Evolutionary conservation across 1,284 basidiomycete genomes (phyloP).

Genomic region (Kwoniella shivajii): DNA sequence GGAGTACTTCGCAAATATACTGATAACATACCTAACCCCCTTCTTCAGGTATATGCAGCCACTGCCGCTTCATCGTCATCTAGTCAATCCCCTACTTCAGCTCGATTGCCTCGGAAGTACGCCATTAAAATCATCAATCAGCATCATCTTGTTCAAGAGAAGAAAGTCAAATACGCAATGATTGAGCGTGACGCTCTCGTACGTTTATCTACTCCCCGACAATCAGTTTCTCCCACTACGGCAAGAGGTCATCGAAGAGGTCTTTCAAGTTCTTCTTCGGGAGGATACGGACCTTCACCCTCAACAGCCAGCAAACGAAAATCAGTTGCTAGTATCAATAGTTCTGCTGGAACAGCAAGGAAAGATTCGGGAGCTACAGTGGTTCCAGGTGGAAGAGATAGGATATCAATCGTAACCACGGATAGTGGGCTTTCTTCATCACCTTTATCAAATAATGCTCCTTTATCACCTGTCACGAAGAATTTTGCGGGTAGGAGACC

Average conservation of each 20-base stretch:
- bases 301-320: constrained; percentile 13
- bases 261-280: constrained; percentile 38
- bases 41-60: constrained; percentile 29
- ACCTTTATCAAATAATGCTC: constrained; percentile 11
- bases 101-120: constrained; percentile 41
- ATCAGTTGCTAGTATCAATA: constrained; percentile 15
- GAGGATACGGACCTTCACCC: constrained; percentile 9
- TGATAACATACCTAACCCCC: neutral
- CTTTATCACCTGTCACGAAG: constrained; percentile 20
- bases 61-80: constrained; percentile 16
- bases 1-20: neutral
- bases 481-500: constrained; percentile 27
- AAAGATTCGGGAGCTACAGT: constrained; percentile 15
- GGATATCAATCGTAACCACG: constrained; percentile 29
- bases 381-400: constrained; percentile 6
- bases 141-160: constrained; percentile 56
- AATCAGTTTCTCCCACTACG: constrained; percentile 37
- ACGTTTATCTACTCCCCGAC: constrained; percentile 52
- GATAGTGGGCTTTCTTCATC: constrained; percentile 16
- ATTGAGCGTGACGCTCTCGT: constrained; percentile 59
- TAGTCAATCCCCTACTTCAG: constrained; percentile 27
- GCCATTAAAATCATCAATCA: constrained; percentile 61
- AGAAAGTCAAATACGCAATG: constrained; percentile 60
- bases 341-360: constrained; percentile 5
- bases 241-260: constrained; percentile 41